Evolutionary conservation across 1,284 basidiomycete species (phyloP).

Genomic region (Trichosporon coremiiforme): DNA sequence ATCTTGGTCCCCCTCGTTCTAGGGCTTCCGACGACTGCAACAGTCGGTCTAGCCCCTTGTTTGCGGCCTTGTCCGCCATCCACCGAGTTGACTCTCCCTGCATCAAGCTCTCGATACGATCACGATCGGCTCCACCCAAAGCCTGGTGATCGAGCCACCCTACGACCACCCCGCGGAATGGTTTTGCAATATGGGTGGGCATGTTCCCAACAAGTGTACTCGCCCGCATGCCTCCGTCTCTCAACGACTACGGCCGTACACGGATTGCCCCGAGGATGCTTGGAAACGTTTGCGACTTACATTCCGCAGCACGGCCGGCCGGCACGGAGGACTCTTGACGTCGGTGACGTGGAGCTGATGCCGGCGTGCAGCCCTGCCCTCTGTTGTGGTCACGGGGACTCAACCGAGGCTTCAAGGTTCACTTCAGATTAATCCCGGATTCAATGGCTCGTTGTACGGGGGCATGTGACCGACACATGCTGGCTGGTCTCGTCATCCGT

Average conservation of each 20-base stretch:
- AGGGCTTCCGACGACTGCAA: too few species aligned
- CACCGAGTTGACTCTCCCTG: too few species aligned
- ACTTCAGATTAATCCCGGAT: not conserved
- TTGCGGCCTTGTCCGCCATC: too few species aligned
- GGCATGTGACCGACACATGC: slow-evolving; percentile 1
- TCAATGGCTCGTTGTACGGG: not conserved
- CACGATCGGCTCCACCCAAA: not conserved
- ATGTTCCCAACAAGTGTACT: too few species aligned
- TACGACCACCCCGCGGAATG: not conserved
- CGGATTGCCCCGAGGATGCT: not conserved
- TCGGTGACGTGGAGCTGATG: not conserved
- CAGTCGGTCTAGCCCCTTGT: too few species aligned
- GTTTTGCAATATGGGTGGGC: not conserved
- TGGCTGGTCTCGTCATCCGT: not conserved
- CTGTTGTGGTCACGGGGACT: not conserved
- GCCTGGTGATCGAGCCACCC: not conserved
- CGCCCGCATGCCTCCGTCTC: not conserved
- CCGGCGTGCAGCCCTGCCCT: not conserved
- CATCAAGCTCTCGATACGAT: not conserved
- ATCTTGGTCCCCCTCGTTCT: too few species aligned
- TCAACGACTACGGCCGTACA: not conserved
- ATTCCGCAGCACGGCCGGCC: not conserved
- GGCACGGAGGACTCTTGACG: not conserved
- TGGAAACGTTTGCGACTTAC: not conserved
- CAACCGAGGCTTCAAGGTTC: not conserved